Percentiles rank a stretch among this genome's conserved stretches.
Evolutionary conservation across 495 filamentous ascomycete species (phyloP).

Genomic region (Penicillium canescens): DNA sequence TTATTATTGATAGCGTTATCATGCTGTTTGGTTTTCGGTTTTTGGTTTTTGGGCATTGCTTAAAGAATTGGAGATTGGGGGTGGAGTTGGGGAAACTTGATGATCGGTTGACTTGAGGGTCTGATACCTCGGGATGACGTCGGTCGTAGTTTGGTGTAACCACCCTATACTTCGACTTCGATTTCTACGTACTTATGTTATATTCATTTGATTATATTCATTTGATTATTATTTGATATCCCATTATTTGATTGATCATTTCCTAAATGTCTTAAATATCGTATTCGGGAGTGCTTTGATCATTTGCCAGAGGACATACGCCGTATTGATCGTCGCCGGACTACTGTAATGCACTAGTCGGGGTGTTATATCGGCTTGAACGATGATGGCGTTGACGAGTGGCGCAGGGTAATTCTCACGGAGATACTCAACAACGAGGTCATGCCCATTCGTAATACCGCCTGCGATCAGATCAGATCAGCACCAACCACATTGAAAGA

Average conservation of each 20-base stretch:
- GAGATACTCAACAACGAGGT: slow-evolving; percentile 57
- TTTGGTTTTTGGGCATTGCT: not conserved
- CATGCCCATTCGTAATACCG: slow-evolving; percentile 63
- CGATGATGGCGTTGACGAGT: slow-evolving; percentile 48
- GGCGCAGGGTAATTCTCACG: slow-evolving; percentile 46
- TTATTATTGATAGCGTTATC: slow-evolving; percentile 19
- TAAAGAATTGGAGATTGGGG: not conserved
- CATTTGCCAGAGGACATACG: slow-evolving; percentile 18
- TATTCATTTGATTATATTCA: too few relatives aligned
- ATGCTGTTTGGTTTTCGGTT: slow-evolving; percentile 7
- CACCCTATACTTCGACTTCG: too few relatives aligned
- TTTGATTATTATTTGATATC: not conserved
- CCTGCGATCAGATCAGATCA: slow-evolving; percentile 29
- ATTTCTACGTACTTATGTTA: too few relatives aligned
- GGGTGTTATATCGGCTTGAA: slow-evolving; percentile 51
- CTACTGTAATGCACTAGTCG: slow-evolving; percentile 43
- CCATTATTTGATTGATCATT: not conserved
- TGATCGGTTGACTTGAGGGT: not conserved
- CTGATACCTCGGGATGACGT: slow-evolving; percentile 12
- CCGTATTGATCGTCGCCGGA: slow-evolving; percentile 5
- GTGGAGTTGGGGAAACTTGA: not conserved
- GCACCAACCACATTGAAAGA: not conserved
- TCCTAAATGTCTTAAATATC: slow-evolving; percentile 6
- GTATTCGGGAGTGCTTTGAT: slow-evolving; percentile 15
- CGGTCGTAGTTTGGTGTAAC: not conserved